Percentiles rank a stretch among this genome's conserved stretches.
Conservation (phyloP, 2,329 filamentous ascomycete genomes). For the Thelonectria rubi region DNA sequence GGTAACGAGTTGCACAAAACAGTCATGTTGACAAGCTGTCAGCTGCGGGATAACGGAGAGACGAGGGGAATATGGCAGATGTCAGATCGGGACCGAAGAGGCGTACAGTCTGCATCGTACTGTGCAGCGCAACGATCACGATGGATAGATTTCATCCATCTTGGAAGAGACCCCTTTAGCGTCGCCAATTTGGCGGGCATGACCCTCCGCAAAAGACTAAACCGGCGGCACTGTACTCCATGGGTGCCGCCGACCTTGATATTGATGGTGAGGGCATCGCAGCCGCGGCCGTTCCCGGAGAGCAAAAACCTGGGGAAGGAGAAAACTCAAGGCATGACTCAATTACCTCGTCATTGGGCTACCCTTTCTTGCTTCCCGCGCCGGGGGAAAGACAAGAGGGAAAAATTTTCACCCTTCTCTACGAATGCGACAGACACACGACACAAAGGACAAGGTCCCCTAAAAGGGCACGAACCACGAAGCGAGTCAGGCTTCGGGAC, state of each 20-base stretch:
- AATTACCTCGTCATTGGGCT: not conserved
- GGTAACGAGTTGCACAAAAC: not conserved
- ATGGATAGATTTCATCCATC: not conserved
- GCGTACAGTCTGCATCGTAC: slow-evolving; percentile 19
- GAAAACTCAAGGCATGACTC: slow-evolving; percentile 12
- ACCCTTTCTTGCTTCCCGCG: not conserved
- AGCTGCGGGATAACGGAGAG: not conserved
- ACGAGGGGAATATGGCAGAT: not conserved
- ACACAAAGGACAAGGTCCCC: not conserved
- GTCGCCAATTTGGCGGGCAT: not conserved
- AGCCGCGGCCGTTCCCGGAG: slow-evolving; percentile 3
- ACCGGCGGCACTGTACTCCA: slow-evolving; percentile 1
- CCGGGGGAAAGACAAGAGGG: not conserved
- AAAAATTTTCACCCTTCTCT: slow-evolving; percentile 1
- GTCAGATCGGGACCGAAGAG: not conserved
- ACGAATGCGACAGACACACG: not conserved
- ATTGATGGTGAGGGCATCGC: not conserved
- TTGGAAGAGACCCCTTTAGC: not conserved
- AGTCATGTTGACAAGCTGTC: not conserved
- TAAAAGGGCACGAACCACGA: not conserved
- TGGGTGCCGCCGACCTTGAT: too few relatives aligned
- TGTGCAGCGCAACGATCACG: slow-evolving; percentile 1
- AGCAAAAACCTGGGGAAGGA: not conserved
- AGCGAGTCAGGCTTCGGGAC: not conserved
- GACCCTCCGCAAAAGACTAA: not conserved